Conservation (phyloP, 2,329 filamentous ascomycete genomes). For the Bipolaris oryzae region DNA sequence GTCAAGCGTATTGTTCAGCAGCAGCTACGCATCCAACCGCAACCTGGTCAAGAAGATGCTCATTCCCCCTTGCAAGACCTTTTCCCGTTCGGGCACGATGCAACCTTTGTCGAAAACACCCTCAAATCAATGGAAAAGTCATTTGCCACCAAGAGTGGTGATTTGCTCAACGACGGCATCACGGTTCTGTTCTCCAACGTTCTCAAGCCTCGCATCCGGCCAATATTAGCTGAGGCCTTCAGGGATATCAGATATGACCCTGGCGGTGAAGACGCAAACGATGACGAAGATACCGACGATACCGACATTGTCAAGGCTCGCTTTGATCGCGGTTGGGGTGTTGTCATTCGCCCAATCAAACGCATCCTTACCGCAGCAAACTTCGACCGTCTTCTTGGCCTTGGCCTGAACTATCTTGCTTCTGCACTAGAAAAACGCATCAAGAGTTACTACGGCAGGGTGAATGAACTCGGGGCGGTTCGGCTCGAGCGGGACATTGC, state of each 20-base stretch:
- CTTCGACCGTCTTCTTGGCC: conserved; percentile 75
- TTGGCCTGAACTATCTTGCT: conserved; percentile 75
- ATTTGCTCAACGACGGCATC: conserved; percentile 83
- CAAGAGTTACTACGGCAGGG: conserved; percentile 76
- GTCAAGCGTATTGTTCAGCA: conserved; percentile 81
- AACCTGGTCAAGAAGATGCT: conserved; percentile 49
- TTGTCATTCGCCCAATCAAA: conserved; percentile 81
- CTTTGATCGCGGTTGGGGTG: conserved; percentile 86
- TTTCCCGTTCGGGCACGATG: conserved; percentile 83
- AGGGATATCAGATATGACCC: conserved; percentile 84
- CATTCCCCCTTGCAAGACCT: conserved; percentile 58
- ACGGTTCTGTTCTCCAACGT: conserved; percentile 87
- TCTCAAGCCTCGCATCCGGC: conserved; percentile 81
- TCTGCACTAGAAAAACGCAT: conserved; percentile 86
- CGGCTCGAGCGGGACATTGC: conserved; percentile 84
- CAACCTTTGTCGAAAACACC: conserved; percentile 69
- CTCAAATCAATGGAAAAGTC: conserved; percentile 71
- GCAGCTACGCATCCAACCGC: conserved; percentile 56
- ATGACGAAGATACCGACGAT: conserved; percentile 55
- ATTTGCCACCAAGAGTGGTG: conserved; percentile 78
- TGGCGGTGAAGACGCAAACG: conserved; percentile 55
- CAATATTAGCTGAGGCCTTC: conserved; percentile 86
- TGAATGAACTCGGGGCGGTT: conserved; percentile 81
- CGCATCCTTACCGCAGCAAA: conserved; percentile 81
- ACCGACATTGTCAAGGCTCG: conserved; percentile 73